Evolutionary conservation across 2,329 filamentous ascomycete genomes (phyloP).

Genomic region (Colletotrichum cuscutae): DNA sequence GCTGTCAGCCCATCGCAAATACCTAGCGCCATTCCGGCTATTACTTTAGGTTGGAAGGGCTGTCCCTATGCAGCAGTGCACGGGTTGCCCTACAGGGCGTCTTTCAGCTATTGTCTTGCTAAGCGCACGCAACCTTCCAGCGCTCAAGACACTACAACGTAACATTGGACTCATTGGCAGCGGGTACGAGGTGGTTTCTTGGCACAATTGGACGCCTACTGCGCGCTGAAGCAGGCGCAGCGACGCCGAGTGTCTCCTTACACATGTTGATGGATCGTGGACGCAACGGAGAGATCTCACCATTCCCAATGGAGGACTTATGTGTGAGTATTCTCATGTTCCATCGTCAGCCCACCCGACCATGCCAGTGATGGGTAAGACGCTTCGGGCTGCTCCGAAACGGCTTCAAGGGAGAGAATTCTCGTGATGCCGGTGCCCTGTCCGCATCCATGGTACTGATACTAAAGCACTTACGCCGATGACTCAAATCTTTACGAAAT

Average conservation of each 20-base stretch:
- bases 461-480: conserved; percentile 1
- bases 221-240: neutral
- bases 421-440: neutral
- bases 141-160: conserved; percentile 26
- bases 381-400: neutral
- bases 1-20: conserved; percentile 1
- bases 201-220: conserved; percentile 10
- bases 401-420: conserved; percentile 7
- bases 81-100: conserved; percentile 1
- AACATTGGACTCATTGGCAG: conserved; percentile 17
- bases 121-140: conserved; percentile 16
- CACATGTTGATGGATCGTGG: neutral
- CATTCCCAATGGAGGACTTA: neutral
- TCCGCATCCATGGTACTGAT: neutral
- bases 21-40: neutral
- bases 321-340: conserved; percentile 7
- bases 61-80: neutral
- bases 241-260: neutral
- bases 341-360: conserved; percentile 1
- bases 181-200: conserved; percentile 16
- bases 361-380: neutral
- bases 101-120: conserved; percentile 19
- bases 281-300: neutral
- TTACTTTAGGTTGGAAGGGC: neutral
- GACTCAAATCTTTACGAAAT: conserved; percentile 9